Percentiles rank a stretch among this genome's conserved stretches.
phyloP scores from a whole-genome alignment of 192 early-diverging fungal species.

The Linnemannia elongata region DNA sequence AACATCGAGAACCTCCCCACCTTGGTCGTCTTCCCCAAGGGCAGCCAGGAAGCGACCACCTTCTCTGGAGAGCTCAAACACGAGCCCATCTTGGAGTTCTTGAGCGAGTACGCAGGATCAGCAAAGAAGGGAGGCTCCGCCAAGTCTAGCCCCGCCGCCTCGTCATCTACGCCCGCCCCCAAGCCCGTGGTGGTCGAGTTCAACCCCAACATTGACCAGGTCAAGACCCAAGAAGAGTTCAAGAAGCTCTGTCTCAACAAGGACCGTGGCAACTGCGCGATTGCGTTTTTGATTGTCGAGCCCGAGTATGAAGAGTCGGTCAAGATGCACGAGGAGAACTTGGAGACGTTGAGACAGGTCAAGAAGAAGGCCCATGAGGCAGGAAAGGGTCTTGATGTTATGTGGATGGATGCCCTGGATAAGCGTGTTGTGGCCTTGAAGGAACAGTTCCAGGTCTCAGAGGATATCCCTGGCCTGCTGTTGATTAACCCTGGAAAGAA shows the following conservation, averaged over 20 bases:
- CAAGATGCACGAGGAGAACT: conserved; percentile 56
- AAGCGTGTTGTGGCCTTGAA: conserved; percentile 59
- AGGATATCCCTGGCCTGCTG: conserved; percentile 71
- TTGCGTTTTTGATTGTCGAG: conserved; percentile 59
- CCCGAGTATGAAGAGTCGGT: conserved; percentile 57
- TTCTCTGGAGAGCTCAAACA: conserved; percentile 81
- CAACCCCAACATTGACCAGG: conserved; percentile 54
- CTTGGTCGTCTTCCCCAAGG: conserved; percentile 73
- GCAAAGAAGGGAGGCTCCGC: conserved; percentile 26
- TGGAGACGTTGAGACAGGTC: conserved; percentile 55
- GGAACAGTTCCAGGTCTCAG: conserved; percentile 67
- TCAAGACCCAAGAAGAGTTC: conserved; percentile 53
- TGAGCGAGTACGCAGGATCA: conserved; percentile 70
- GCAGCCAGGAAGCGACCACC: conserved; percentile 55
- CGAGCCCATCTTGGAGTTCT: conserved; percentile 70
- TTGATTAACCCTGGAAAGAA: conserved; percentile 69
- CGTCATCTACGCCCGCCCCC: conserved; percentile 4
- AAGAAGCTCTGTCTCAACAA: conserved; percentile 56
- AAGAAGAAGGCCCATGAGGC: conserved; percentile 55
- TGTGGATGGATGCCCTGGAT: conserved; percentile 74
- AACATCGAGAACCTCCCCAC: conserved; percentile 76
- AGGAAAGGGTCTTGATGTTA: conserved; percentile 59
- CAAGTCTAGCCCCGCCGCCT: conserved; percentile 25
- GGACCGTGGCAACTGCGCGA: conserved; percentile 55
- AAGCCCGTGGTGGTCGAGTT: conserved; percentile 21